A percentile compares a stretch with the other conserved stretches of the same genome.
Evolutionary conservation across 106 monocot genomes (phyloP).

Genomic region (Dioscorea alata): DNA sequence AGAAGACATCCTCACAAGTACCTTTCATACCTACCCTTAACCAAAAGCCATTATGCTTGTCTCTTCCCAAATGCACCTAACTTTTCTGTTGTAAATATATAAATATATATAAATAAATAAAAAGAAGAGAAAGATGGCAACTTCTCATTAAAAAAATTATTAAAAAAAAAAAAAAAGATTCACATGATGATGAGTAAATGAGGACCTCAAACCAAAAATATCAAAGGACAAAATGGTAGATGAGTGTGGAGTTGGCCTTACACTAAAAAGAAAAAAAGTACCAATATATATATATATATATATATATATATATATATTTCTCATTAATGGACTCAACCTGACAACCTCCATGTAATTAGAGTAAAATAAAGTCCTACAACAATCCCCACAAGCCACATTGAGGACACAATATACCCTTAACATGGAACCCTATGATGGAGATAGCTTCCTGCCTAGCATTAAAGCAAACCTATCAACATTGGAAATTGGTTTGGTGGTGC

Average conservation of each 20-base stretch:
- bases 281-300: background rate
- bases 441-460: conserved; percentile 3
- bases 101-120: background rate
- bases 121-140: background rate
- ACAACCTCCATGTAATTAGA: background rate
- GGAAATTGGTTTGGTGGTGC: background rate
- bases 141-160: too few species aligned
- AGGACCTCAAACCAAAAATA: too few species aligned
- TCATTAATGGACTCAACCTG: background rate
- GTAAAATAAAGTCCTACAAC: background rate
- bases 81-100: background rate
- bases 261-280: conserved; percentile 21
- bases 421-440: background rate
- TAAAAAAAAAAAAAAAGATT: background rate
- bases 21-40: background rate
- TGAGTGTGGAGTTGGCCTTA: conserved; percentile 18
- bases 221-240: conserved; percentile 2
- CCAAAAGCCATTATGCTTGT: background rate
- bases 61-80: conserved; percentile 1
- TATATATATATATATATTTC: background rate
- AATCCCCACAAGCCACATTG: background rate
- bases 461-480: background rate
- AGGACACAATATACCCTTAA: background rate
- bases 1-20: background rate
- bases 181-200: background rate